Percentiles rank a stretch among this genome's conserved stretches.
Conservation (phyloP, 2,329 filamentous ascomycete genomes). For the Colletotrichum shisoi region DNA sequence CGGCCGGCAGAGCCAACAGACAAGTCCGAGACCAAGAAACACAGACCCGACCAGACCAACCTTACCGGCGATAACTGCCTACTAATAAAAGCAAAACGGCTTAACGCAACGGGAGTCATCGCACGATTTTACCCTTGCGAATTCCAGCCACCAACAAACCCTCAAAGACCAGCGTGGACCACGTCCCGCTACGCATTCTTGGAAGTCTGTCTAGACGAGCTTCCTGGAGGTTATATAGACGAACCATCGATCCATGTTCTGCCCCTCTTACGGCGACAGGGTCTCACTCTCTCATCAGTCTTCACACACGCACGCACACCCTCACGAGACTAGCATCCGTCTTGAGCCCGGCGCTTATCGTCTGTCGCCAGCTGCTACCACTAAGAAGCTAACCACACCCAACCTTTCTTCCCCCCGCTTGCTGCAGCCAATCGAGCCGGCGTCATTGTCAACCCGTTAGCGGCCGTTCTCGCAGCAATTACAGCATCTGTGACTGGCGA, state of each 20-base stretch:
- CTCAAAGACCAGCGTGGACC: constrained; percentile 2
- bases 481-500: neutral
- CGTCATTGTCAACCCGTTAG: neutral
- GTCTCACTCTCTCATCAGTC: neutral
- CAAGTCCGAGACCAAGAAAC: constrained; percentile 15
- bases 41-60: constrained; percentile 28
- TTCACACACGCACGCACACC: neutral
- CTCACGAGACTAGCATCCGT: constrained; percentile 35
- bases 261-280: constrained; percentile 19
- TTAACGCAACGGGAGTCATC: constrained; percentile 19
- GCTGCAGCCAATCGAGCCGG: constrained; percentile 8
- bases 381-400: constrained; percentile 19
- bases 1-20: constrained; percentile 22
- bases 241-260: constrained; percentile 28
- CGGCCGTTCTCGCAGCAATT: neutral
- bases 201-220: neutral
- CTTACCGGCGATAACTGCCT: constrained; percentile 23
- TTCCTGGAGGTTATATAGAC: constrained; percentile 24
- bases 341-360: constrained; percentile 30
- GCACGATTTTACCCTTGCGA: neutral
- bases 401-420: neutral
- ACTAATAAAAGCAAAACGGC: constrained; percentile 26
- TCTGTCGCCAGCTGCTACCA: constrained; percentile 38
- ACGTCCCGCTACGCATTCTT: neutral
- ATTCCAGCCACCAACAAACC: constrained; percentile 18